Evolutionary conservation across 2,329 filamentous ascomycete species (phyloP), one percentile per base, ranked within the genome.

Genomic region (Coniochaeta sp.): DNA sequence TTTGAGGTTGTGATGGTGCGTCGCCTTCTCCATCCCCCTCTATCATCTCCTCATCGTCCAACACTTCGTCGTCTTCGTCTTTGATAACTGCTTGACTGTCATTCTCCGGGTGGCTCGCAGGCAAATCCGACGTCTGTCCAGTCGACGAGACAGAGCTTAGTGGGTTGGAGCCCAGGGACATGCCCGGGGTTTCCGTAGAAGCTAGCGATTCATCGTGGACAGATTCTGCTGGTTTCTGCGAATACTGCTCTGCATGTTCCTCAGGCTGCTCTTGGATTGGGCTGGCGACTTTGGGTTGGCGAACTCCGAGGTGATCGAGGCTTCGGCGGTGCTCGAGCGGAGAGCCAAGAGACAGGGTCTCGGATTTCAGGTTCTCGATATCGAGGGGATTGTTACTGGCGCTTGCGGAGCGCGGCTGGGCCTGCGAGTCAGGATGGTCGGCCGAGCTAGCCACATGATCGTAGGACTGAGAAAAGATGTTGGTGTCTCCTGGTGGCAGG

Each of bases 351-450:
- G 58, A 50, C 51, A 31, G 16, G 2, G 45, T 18, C 30, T 58
- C 66, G 60, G 79, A 85, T 77, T 60, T 85, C 81, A 6, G 85
- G 16, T 50, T 81, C 54, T 87, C 87, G 57, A 90, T 73, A 27
- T 82, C 82, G 46, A 90, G 74, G 27, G 77, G 72, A 62, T 65
- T 67, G 48, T 62, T 65, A 31, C 67, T 62, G 47, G 62, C 63
- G 53, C 64, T 65, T 53, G 66, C 63, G 31, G 66, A 67, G 40
- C 69, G 68, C 48, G 68, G 67, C 60, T 70, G 68, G 50, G 67
- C 64, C 57, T 71, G 68, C 16, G 61, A 58, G 31, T 68, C 68
- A 53, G 66, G 60, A 57, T 63, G 66, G 57, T 67, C 67, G 52
- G 63, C 61, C 31, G 68, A 62, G 52, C 58, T 60, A 49, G 65